Conservation (phyloP, 1,284 basidiomycete species). For the Butyriboletus appendiculatus region DNA sequence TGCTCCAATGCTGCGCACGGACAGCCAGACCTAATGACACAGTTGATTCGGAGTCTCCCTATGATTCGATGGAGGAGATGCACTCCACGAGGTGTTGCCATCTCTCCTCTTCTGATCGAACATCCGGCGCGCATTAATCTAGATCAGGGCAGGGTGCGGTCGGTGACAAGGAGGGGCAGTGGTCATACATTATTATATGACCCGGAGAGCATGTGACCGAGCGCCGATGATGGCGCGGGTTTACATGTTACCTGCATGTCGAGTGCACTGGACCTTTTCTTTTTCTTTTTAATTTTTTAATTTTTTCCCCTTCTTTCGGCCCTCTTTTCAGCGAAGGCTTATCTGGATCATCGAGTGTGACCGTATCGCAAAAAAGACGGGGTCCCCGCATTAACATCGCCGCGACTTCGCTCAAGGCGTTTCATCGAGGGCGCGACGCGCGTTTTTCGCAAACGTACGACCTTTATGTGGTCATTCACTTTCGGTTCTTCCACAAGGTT, state of each 20-base stretch:
- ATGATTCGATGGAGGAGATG: constrained; percentile 2
- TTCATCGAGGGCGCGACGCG: constrained; percentile 2
- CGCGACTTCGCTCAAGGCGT: background rate
- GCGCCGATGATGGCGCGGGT: constrained; percentile 10
- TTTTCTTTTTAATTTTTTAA: background rate
- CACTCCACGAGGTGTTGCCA: background rate
- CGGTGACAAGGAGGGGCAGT: constrained; percentile 11
- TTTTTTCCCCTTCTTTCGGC: background rate
- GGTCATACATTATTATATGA: background rate
- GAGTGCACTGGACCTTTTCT: background rate
- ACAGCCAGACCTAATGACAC: background rate
- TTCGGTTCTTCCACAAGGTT: background rate
- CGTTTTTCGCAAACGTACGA: background rate
- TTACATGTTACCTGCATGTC: background rate
- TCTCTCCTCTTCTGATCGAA: background rate
- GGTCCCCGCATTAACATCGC: background rate
- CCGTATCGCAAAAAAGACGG: background rate
- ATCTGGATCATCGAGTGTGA: background rate
- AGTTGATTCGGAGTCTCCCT: background rate
- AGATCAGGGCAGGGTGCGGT: constrained; percentile 6
- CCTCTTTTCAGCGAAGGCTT: constrained; percentile 1
- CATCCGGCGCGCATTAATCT: background rate
- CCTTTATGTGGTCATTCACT: background rate
- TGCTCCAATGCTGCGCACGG: background rate
- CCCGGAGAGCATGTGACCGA: background rate